A percentile compares a stretch with the other conserved stretches of the same genome.
Evolutionary conservation across 2,329 filamentous ascomycete genomes (phyloP).

Genomic region (Fusarium foetens): DNA sequence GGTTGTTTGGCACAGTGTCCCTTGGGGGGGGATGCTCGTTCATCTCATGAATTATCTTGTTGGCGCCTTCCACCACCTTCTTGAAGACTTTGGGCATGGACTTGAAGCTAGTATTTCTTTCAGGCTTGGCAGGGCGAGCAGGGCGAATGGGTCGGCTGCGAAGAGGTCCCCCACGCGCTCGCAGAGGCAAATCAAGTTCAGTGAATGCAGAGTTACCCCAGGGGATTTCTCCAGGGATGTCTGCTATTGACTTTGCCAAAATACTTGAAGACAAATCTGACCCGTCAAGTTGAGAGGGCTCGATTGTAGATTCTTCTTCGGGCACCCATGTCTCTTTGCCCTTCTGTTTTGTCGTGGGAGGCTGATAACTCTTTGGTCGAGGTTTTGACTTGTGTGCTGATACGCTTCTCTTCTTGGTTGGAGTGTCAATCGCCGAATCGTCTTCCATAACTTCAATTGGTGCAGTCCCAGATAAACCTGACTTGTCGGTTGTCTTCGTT

Average conservation of each 20-base stretch:
- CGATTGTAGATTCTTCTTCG: constrained; percentile 46
- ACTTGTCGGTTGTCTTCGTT: constrained; percentile 15
- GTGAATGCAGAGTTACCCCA: constrained; percentile 75
- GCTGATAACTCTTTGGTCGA: constrained; percentile 42
- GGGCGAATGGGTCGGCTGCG: constrained; percentile 52
- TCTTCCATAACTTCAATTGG: constrained; percentile 51
- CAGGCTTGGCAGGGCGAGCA: constrained; percentile 54
- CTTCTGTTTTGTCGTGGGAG: constrained; percentile 33
- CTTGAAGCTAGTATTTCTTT: constrained; percentile 67
- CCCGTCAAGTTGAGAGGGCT: constrained; percentile 39
- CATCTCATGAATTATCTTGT: constrained; percentile 71
- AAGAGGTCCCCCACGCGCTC: constrained; percentile 56
- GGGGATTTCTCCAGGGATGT: constrained; percentile 67
- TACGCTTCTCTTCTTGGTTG: constrained; percentile 50
- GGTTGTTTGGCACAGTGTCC: constrained; percentile 62
- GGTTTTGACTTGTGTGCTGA: constrained; percentile 43
- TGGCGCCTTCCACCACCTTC: constrained; percentile 71
- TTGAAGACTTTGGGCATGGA: constrained; percentile 71
- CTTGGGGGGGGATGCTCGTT: constrained; percentile 61
- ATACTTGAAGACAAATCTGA: constrained; percentile 52
- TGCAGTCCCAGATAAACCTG: constrained; percentile 4
- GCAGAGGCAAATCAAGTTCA: constrained; percentile 66
- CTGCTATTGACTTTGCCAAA: constrained; percentile 64
- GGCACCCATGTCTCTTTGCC: constrained; percentile 46
- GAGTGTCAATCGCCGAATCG: constrained; percentile 51